Evolutionary conservation across 2,329 filamentous ascomycete genomes (phyloP), one percentile per base, ranked within the genome.

Genomic region (Amauroascus niger): DNA sequence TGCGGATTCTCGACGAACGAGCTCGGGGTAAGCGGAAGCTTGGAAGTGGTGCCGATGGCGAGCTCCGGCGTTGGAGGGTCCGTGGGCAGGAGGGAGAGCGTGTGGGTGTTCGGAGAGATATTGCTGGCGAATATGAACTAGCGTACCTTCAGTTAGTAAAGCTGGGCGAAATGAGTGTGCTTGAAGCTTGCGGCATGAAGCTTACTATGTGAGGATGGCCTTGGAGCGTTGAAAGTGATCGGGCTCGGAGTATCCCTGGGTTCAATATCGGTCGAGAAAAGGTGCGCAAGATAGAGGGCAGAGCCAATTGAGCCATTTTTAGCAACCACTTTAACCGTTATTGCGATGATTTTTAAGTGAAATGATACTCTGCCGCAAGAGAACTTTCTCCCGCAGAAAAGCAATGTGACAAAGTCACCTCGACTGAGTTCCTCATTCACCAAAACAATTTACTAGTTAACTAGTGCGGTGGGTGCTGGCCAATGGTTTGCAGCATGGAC

Each of bases 31-130:
- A 78, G 78, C 1, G 80, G 81, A 28, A 81, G 67, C 39, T 74
- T 67, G 22, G 73, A 71, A 7, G 78, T 75, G 16, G 74, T 72
- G 56, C 80, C 81, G 53, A 83, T 74, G 18, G 79, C 74, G 46
- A 83, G 71, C 14, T 75, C 68, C 5, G 70, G 64, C 18, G 71
- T 79, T 7, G 79, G 75, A 1, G 81, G 79, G 6, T 71, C 65
- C 3, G 76, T 77, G 2, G 79, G 71, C 9, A 83, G 71, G 49
- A 81, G 72, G n/a, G 79, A 77, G 20, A 83, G 72, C 54, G 80
- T 65, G 53, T 76, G 71, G 35, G 57, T 64, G 64, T 67, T 58
- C 47, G 62, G 63, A 54, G 69, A 64, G 56, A 59, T 53, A 57
- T n/a, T 72, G 67, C 56, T 74, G 68, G 24, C 71, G 67, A 62